A percentile compares a stretch with the other conserved stretches of the same genome.
Evolutionary conservation across 441 rosid genomes (phyloP).

Genomic region (Manihot esculenta): DNA sequence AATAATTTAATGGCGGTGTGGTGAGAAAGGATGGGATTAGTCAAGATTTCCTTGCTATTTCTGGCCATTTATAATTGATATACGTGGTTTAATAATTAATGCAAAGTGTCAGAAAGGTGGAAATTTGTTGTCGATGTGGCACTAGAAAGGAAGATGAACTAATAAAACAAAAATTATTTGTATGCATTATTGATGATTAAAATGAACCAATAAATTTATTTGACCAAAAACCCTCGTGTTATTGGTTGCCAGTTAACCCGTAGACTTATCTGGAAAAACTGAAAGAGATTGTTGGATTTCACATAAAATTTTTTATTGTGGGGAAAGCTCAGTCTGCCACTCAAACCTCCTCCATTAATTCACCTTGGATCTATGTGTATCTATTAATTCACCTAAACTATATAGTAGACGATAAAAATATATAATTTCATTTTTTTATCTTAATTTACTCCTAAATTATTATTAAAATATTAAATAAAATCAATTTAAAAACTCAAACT

Average conservation of each 20-base stretch:
- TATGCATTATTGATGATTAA: too few species aligned
- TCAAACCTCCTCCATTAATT: background rate
- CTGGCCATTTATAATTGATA: background rate
- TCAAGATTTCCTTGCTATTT: conserved; percentile 4
- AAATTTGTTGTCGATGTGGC: background rate
- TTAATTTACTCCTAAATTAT: too few species aligned
- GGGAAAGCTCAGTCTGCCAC: conserved; percentile 1
- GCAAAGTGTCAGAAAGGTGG: background rate
- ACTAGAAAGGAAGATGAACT: background rate
- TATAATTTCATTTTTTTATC: too few species aligned
- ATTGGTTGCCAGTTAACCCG: background rate
- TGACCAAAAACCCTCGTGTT: conserved; percentile 15
- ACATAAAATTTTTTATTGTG: background rate
- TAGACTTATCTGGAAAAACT: background rate
- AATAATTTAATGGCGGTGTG: too few species aligned
- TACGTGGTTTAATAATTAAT: background rate
- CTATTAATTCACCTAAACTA: too few species aligned
- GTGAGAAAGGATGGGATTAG: too few species aligned
- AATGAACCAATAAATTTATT: background rate
- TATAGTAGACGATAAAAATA: too few species aligned
- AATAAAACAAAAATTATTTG: background rate
- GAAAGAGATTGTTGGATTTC: background rate
- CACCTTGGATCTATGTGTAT: too few species aligned
- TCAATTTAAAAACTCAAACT: too few species aligned
- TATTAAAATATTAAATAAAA: too few species aligned